Evolutionary conservation across 306 rosid species (phyloP).

Genomic region (Trifolium repens): DNA sequence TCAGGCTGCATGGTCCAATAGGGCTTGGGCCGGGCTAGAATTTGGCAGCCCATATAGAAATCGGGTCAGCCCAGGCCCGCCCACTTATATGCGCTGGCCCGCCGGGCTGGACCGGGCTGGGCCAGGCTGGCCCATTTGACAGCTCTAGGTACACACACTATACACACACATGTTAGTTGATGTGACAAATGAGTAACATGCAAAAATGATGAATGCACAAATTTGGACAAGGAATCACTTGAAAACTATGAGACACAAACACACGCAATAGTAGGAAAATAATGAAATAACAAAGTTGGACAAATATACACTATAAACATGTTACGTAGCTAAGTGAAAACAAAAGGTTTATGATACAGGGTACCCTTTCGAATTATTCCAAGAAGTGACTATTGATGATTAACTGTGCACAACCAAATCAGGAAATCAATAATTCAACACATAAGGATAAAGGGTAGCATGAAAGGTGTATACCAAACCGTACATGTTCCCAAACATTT

Average conservation of each 20-base stretch:
- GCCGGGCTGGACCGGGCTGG: too few relatives aligned
- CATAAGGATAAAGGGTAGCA: constrained; percentile 41
- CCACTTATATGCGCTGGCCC: too few relatives aligned
- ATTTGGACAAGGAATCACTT: constrained; percentile 52
- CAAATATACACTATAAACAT: constrained; percentile 47
- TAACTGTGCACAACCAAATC: constrained; percentile 53
- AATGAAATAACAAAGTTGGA: constrained; percentile 41
- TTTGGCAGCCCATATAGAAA: too few relatives aligned
- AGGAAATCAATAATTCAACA: constrained; percentile 59
- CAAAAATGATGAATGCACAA: constrained; percentile 30
- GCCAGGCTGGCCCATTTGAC: too few relatives aligned
- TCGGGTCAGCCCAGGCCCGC: too few relatives aligned
- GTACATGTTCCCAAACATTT: constrained; percentile 37
- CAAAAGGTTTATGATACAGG: constrained; percentile 27
- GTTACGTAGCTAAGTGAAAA: constrained; percentile 41
- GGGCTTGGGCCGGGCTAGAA: too few relatives aligned
- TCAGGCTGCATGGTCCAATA: too few relatives aligned
- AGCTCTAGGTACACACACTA: too few relatives aligned
- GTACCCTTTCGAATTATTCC: constrained; percentile 45
- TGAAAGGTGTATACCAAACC: constrained; percentile 47
- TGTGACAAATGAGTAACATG: constrained; percentile 54
- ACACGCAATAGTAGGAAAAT: constrained; percentile 35
- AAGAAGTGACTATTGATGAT: constrained; percentile 45
- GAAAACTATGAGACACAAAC: constrained; percentile 51
- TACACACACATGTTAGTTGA: constrained; percentile 32